Percentiles rank a stretch among this genome's conserved stretches.
Conservation (phyloP, 345 rosid species). For the Brassica juncea region DNA sequence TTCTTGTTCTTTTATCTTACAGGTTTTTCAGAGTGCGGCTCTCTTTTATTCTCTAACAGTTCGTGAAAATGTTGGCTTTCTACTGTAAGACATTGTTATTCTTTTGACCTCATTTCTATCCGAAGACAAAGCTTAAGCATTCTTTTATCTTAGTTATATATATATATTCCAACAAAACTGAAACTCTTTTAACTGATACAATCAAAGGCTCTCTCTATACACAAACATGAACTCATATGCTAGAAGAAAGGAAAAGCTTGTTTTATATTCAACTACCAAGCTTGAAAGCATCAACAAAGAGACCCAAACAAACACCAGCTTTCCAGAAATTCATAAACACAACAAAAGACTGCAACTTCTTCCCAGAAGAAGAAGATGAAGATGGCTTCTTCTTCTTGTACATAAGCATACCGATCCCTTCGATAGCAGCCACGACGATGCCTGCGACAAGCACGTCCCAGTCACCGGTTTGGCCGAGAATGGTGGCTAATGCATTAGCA, state of each 20-base stretch:
- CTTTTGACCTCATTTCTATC: not conserved
- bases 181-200: not conserved
- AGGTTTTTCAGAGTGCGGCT: constrained; percentile 98
- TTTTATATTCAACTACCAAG: constrained; percentile 60
- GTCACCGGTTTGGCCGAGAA: constrained; percentile 97
- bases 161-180: not conserved
- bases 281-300: constrained; percentile 95
- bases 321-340: constrained; percentile 89
- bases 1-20: constrained; percentile 3
- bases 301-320: constrained; percentile 95
- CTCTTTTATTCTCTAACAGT: constrained; percentile 94
- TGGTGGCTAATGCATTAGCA: constrained; percentile 94
- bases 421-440: constrained; percentile 91
- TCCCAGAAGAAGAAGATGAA: constrained; percentile 24
- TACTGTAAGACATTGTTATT: constrained; percentile 64
- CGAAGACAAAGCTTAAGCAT: no score
- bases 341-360: constrained; percentile 74
- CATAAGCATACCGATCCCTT: constrained; percentile 92
- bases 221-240: not conserved
- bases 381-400: constrained; percentile 62
- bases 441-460: constrained; percentile 98
- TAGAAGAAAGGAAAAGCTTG: not conserved
- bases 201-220: not conserved
- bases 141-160: no score
- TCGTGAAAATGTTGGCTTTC: constrained; percentile 96